These are phyloP conservation scores for Bauhinia variegata DNA, from an alignment of 306 rosid species.

Conservation along the genomic window DNA sequence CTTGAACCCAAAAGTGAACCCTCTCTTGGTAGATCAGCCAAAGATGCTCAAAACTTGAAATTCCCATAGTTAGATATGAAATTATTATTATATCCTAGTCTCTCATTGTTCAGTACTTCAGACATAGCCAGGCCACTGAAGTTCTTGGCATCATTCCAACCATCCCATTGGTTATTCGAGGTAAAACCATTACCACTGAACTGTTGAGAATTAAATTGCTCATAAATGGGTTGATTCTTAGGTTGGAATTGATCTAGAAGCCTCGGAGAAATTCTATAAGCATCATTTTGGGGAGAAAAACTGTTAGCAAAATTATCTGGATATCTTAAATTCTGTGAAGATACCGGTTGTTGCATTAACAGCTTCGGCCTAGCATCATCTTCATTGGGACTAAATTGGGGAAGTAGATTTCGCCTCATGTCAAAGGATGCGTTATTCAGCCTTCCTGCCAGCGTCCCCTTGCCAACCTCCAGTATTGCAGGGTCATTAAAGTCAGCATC, in stretches of 20 bases:
- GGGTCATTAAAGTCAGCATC: conserved; percentile 37
- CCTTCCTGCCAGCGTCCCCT: conserved; percentile 35
- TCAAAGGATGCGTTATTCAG: conserved; percentile 41
- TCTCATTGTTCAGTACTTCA: conserved; percentile 45
- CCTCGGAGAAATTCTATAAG: conserved; percentile 41
- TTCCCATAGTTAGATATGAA: conserved; percentile 42
- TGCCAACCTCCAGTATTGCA: conserved; percentile 33
- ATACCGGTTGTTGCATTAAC: conserved; percentile 42
- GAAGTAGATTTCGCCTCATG: conserved; percentile 32
- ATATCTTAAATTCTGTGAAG: conserved; percentile 41
- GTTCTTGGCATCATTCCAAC: conserved; percentile 49
- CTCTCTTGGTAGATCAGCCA: conserved; percentile 30
- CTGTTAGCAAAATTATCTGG: conserved; percentile 39
- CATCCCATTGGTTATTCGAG: conserved; percentile 45
- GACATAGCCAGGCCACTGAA: conserved; percentile 42
- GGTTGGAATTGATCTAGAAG: conserved; percentile 49
- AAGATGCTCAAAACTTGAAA: conserved; percentile 39
- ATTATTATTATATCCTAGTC: conserved; percentile 40
- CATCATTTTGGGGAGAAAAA: conserved; percentile 43
- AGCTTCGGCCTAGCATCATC: conserved; percentile 42
- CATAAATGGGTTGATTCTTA: conserved; percentile 42
- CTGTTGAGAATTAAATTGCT: conserved; percentile 47
- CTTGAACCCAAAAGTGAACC: conserved; percentile 24
- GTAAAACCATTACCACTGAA: conserved; percentile 31
- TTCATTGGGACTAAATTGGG: conserved; percentile 41